Evolutionary conservation across 148 eudicot species (phyloP), one percentile per base, ranked within the genome.

Genomic region (Cornus kousa): DNA sequence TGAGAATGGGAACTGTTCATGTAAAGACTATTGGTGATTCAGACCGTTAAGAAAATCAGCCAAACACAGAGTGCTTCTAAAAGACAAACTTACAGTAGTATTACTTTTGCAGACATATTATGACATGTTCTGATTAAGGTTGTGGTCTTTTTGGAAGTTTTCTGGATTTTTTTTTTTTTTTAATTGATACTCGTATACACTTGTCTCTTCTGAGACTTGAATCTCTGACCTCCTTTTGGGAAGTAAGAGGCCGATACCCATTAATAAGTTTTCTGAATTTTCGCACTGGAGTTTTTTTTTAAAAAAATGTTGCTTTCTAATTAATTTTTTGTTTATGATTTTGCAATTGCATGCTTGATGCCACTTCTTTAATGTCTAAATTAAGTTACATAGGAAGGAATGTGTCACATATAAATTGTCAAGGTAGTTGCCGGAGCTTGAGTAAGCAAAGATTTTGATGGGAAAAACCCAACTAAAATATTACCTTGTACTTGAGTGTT

Each of bases 11-110:
- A 70, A 17, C 3, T 70, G 73, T 39, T 70, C 73, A 19, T 70
- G 73, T 33, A 70, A 70, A 37, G 73, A 70, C 73, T 70, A 70
- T 19, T 70, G 73, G 73, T 70, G 48, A 70, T 70, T 68, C 8
- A 62, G 66, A 62, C 48, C 48, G 6, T 43, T 43, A 4, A 43
- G 48, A 43, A 39, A 43, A 43, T 43, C 48, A 35, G 3, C 37
- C 37, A 43, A 43, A 43, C 48, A 6, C 48, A 43, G 48, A 43
- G 48, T 43, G 48, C 6, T 35, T 43, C 48, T 43, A 43, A 43
- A 4, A 43, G 9, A 43, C 48, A 9, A 43, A 43, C 48, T 43
- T 35, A 0, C 48, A 3, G 48, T 4, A 43, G 6, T 43, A 9
- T 9, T 0, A 43, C 48, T 6, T 43, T 43, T 43, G 1, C 48